Evolutionary conservation across 768 basidiomycete species (phyloP).

Genomic region (Trametes punicea): DNA sequence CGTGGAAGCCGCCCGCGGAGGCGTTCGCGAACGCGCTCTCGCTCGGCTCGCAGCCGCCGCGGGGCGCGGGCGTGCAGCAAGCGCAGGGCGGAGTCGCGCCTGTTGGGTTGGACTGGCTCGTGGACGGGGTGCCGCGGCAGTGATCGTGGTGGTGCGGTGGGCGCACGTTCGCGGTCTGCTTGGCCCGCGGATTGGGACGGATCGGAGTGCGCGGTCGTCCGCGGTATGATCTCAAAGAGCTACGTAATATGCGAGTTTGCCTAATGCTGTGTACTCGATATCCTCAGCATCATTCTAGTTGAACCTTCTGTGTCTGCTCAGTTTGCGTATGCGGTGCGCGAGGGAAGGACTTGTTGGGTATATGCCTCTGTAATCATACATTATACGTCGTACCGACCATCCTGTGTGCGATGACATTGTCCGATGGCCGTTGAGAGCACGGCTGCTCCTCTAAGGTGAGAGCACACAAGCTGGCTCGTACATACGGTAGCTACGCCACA

Average conservation of each 20-base stretch:
- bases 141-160: not conserved
- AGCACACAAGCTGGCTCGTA: not conserved
- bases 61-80: not conserved
- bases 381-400: not conserved
- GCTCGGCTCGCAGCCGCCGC: slow-evolving; percentile 5
- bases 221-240: no score
- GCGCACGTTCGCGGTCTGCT: no score
- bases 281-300: no score
- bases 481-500: slow-evolving; percentile 21
- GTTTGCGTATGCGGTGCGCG: no score
- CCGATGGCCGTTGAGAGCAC: not conserved
- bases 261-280: no score
- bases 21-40: slow-evolving; percentile 24
- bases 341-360: not conserved
- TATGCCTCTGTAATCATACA: slow-evolving; percentile 11
- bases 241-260: no score
- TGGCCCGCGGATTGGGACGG: not conserved
- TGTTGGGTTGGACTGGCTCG: slow-evolving; percentile 67
- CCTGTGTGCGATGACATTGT: not conserved
- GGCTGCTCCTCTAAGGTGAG: not conserved
- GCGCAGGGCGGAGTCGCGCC: slow-evolving; percentile 32
- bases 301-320: no score
- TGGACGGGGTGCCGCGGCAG: not conserved
- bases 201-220: not conserved
- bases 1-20: slow-evolving; percentile 31